Evolutionary conservation across 2,329 filamentous ascomycete genomes (phyloP).

Genomic region (Colletotrichum viniferum): DNA sequence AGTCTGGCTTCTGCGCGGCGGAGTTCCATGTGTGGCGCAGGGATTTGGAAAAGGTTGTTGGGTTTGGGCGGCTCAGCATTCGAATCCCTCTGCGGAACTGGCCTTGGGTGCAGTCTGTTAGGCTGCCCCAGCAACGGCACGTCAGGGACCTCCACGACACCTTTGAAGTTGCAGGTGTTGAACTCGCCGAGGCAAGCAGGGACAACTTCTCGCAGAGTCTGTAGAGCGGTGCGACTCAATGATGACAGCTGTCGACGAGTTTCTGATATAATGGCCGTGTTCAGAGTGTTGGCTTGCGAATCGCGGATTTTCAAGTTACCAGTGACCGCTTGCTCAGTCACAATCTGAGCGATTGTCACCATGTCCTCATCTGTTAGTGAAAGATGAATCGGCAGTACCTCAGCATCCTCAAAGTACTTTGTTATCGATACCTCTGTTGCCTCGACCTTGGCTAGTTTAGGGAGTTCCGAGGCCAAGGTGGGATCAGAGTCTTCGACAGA

Average conservation of each 20-base stretch:
- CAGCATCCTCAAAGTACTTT: constrained; percentile 63
- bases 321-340: constrained; percentile 72
- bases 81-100: constrained; percentile 43
- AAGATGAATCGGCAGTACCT: constrained; percentile 53
- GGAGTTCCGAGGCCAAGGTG: constrained; percentile 53
- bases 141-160: constrained; percentile 25
- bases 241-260: constrained; percentile 46
- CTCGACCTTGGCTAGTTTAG: constrained; percentile 52
- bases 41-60: constrained; percentile 65
- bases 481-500: constrained; percentile 49
- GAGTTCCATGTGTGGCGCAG: constrained; percentile 73
- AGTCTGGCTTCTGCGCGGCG: constrained; percentile 71
- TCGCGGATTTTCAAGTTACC: constrained; percentile 34
- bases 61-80: constrained; percentile 52
- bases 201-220: constrained; percentile 48
- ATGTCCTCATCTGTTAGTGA: constrained; percentile 61
- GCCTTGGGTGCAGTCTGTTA: constrained; percentile 55
- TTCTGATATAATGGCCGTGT: constrained; percentile 31
- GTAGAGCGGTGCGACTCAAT: constrained; percentile 52
- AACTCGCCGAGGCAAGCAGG: constrained; percentile 47
- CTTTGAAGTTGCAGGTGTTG: constrained; percentile 15
- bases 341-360: constrained; percentile 70
- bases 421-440: constrained; percentile 54
- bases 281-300: constrained; percentile 10
- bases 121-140: constrained; percentile 53